Percentiles rank a stretch among this genome's conserved stretches.
Evolutionary conservation across 75 land plant species (phyloP).

Genomic region (Picea glauca): DNA sequence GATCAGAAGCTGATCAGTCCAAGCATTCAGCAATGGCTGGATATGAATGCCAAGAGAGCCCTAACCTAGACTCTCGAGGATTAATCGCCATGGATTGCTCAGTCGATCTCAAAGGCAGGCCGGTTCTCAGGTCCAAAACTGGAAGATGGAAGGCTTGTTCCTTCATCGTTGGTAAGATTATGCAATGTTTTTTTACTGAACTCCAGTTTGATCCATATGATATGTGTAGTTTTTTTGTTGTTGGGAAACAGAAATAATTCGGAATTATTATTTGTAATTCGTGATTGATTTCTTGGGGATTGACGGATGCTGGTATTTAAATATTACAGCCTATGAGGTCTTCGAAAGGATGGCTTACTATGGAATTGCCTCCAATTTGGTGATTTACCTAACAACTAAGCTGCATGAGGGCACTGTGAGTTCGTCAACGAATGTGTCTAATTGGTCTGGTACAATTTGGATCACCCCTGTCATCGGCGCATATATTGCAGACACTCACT

Average conservation of each 20-base stretch:
- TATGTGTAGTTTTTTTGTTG: too few species aligned
- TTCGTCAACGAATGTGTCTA: constrained; percentile 33
- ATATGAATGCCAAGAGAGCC: too few species aligned
- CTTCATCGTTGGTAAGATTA: constrained; percentile 25
- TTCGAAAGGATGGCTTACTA: constrained; percentile 28
- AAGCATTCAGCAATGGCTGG: too few species aligned
- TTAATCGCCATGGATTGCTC: constrained; percentile 25
- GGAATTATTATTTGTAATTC: too few species aligned
- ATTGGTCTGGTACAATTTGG: constrained; percentile 37
- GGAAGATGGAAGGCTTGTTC: constrained; percentile 39
- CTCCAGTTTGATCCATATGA: too few species aligned
- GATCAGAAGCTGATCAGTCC: too few species aligned
- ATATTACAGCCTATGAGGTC: constrained; percentile 27
- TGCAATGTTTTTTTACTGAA: too few species aligned
- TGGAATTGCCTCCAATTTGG: constrained; percentile 36
- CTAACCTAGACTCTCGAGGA: background rate
- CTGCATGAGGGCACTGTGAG: constrained; percentile 26
- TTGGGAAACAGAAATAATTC: too few species aligned
- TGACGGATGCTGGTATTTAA: too few species aligned
- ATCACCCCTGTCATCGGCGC: constrained; percentile 44
- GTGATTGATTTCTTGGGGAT: too few species aligned
- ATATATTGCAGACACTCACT: constrained; percentile 35
- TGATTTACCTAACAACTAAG: constrained; percentile 26
- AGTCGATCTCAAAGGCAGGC: constrained; percentile 27
- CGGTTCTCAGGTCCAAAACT: constrained; percentile 18